Evolutionary conservation across 2,329 filamentous ascomycete genomes (phyloP).

Genomic region (Colletotrichum cordylinicola): DNA sequence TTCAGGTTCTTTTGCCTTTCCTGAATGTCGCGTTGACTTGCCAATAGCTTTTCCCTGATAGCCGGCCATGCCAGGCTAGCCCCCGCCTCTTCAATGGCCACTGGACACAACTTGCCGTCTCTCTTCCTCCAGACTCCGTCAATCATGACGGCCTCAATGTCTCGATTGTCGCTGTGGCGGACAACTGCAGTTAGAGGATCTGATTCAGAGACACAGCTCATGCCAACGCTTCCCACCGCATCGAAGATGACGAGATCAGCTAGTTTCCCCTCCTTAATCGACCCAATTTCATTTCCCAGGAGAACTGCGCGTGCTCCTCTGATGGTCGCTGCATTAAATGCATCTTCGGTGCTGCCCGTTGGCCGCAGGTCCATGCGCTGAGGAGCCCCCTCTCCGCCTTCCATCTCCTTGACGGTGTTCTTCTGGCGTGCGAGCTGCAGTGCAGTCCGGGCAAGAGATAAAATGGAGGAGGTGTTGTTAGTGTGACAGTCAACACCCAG

Average conservation of each 20-base stretch:
- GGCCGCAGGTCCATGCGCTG: background rate
- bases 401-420: background rate
- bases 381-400: background rate
- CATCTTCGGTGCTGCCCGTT: background rate
- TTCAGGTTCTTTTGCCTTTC: background rate
- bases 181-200: background rate
- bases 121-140: background rate
- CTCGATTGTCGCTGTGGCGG: background rate
- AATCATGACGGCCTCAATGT: background rate
- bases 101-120: background rate
- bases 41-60: background rate
- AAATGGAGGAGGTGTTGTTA: constrained; percentile 22
- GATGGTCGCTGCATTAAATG: background rate
- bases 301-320: background rate
- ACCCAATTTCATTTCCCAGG: background rate
- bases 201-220: constrained; percentile 38
- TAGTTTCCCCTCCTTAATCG: background rate
- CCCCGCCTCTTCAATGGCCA: background rate
- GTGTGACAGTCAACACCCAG: constrained; percentile 27
- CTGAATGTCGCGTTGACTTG: background rate
- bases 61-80: background rate
- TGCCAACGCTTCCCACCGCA: constrained; percentile 35
- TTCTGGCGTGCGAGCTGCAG: constrained; percentile 20
- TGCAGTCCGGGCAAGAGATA: constrained; percentile 19
- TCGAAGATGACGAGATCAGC: background rate